A percentile compares a stretch with the other conserved stretches of the same genome.
phyloP scores from a whole-genome alignment of 345 rosid species.

The Aquilaria yunnanensis region DNA sequence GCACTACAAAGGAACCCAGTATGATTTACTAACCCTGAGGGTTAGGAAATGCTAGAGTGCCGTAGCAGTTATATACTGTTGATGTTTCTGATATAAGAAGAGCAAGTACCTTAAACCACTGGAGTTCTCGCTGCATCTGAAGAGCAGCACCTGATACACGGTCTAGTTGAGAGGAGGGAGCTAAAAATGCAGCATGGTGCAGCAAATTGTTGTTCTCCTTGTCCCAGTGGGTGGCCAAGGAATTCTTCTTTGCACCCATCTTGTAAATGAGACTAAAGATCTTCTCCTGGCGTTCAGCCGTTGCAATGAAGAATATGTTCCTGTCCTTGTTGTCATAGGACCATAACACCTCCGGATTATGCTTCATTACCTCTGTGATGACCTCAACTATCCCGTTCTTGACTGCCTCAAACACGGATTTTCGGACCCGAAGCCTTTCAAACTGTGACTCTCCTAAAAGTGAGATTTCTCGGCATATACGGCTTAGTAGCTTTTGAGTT shows the following conservation, averaged over 20 bases:
- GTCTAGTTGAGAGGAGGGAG: conserved; percentile 55
- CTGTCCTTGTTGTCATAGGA: conserved; percentile 31
- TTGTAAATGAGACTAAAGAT: conserved; percentile 59
- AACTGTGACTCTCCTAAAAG: conserved; percentile 22
- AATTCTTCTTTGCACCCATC: conserved; percentile 57
- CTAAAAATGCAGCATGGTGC: conserved; percentile 58
- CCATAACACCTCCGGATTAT: conserved; percentile 58
- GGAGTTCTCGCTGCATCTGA: conserved; percentile 79
- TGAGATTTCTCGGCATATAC: conserved; percentile 47
- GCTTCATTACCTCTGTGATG: conserved; percentile 40
- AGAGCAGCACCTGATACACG: conserved; percentile 65
- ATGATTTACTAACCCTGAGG: too few species aligned
- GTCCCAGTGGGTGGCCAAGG: conserved; percentile 39
- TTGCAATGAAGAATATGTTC: conserved; percentile 50
- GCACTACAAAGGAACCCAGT: too few species aligned
- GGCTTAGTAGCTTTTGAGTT: conserved; percentile 39
- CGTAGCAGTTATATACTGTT: too few species aligned
- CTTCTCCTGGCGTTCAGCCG: conserved; percentile 61
- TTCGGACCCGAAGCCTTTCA: conserved; percentile 25
- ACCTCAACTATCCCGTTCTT: conserved; percentile 60
- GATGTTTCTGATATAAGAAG: background rate
- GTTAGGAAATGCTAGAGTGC: too few species aligned
- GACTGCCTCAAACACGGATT: conserved; percentile 46
- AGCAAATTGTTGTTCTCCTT: conserved; percentile 44
- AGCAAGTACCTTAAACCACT: conserved; percentile 61